Evolutionary conservation across 2,329 filamentous ascomycete species (phyloP).

Genomic region (Eurotiales sp.): DNA sequence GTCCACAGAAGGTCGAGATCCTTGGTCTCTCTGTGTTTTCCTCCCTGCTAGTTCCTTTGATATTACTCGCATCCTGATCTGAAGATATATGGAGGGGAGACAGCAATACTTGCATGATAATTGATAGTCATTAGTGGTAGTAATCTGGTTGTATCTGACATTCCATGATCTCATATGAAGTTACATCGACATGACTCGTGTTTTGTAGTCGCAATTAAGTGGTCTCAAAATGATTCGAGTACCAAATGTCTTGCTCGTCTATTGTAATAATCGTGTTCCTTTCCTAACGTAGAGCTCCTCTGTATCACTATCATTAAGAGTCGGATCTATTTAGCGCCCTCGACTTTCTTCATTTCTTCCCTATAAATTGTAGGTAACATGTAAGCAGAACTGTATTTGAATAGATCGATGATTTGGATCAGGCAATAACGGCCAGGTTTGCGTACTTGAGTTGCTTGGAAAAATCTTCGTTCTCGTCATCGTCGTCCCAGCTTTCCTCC

Average conservation of each 20-base stretch:
- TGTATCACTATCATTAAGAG: background rate
- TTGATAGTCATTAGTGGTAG: conserved; percentile 3
- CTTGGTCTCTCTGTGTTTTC: background rate
- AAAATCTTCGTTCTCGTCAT: conserved; percentile 95
- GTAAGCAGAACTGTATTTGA: background rate
- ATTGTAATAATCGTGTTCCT: background rate
- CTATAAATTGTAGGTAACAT: conserved; percentile 17
- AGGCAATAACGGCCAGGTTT: conserved; percentile 1
- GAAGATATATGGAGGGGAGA: background rate
- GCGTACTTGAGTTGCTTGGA: conserved; percentile 87
- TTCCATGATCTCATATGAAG: conserved; percentile 4
- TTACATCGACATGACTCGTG: conserved; percentile 5
- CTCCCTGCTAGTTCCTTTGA: background rate
- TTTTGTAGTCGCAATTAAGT: conserved; percentile 1
- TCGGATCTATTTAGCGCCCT: conserved; percentile 64
- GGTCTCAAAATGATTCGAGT: background rate
- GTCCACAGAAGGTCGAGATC: no score
- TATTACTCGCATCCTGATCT: background rate
- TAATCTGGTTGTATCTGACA: conserved; percentile 6
- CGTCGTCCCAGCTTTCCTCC: conserved; percentile 99
- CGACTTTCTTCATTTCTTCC: conserved; percentile 90
- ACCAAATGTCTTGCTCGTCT: background rate
- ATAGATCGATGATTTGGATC: background rate
- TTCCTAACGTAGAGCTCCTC: background rate
- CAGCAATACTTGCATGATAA: background rate